Evolutionary conservation across 164 flowering plant species (phyloP).

Genomic region (Stephania japonica): DNA sequence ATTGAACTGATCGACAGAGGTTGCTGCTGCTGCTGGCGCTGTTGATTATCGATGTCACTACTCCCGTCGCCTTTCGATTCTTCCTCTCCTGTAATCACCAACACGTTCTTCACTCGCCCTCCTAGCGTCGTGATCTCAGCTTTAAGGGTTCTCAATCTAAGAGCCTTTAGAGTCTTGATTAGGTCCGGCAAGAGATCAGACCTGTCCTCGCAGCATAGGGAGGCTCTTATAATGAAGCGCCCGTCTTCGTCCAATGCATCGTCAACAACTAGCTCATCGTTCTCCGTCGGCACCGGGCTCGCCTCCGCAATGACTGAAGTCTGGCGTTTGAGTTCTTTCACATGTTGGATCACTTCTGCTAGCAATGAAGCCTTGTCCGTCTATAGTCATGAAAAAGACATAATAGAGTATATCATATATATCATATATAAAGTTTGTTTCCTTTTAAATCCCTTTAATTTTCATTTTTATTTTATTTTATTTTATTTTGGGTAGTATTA

Average conservation of each 20-base stretch:
- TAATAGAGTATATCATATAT: no score
- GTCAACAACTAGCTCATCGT: conserved; percentile 73
- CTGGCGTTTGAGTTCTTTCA: conserved; percentile 83
- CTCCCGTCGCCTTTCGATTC: conserved; percentile 4
- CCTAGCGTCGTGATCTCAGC: conserved; percentile 95
- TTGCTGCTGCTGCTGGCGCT: conserved; percentile 15
- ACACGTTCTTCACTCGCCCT: conserved; percentile 74
- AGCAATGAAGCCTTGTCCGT: conserved; percentile 97
- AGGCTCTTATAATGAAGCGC: conserved; percentile 66
- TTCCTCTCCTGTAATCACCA: conserved; percentile 64
- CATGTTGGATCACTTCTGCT: conserved; percentile 95
- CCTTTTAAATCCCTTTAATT: no score
- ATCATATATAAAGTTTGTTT: no score
- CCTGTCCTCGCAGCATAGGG: conserved; percentile 90
- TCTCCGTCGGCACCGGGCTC: conserved; percentile 73
- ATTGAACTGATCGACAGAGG: conserved; percentile 44
- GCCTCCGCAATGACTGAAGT: conserved; percentile 77
- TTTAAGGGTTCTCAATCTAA: conserved; percentile 64
- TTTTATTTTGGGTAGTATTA: not conserved
- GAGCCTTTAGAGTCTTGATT: conserved; percentile 73
- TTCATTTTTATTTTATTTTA: no score
- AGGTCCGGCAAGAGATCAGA: conserved; percentile 80
- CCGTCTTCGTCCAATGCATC: conserved; percentile 71
- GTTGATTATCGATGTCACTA: not conserved
- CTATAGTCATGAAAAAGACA: conserved; percentile 23